Conservation (phyloP, 805 yeast species). For the Kodamaea kakaduensis region DNA sequence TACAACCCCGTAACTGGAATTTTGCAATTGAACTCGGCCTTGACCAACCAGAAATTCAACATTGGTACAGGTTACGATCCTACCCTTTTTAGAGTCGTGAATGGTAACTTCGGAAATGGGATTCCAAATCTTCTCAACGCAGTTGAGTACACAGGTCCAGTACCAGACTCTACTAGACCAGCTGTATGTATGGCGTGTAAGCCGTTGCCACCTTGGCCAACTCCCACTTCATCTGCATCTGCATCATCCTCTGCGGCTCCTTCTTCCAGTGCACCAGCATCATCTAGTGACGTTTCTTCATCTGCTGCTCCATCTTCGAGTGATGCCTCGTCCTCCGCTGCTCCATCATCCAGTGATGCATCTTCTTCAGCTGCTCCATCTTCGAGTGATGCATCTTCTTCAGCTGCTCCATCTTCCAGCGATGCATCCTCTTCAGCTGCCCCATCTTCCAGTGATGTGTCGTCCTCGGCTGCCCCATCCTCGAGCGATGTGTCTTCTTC, state of each 20-base stretch:
- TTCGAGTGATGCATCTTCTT: background rate
- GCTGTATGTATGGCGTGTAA: slow-evolving; percentile 4
- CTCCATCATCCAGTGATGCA: slow-evolving; percentile 1
- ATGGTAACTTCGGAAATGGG: slow-evolving; percentile 7
- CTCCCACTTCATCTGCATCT: background rate
- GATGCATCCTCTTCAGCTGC: background rate
- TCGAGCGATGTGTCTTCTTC: too few species aligned
- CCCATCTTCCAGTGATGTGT: background rate
- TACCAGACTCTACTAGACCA: slow-evolving; percentile 3
- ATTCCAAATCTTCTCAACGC: slow-evolving; percentile 7
- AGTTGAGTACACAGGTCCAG: slow-evolving; percentile 9
- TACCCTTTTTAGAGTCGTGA: slow-evolving; percentile 4
- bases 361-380: background rate
- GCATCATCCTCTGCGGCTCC: background rate
- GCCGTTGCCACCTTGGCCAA: slow-evolving; percentile 5
- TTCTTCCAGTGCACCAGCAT: background rate
- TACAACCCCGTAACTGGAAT: slow-evolving; percentile 16
- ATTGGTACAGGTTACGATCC: slow-evolving; percentile 13
- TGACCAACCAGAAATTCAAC: slow-evolving; percentile 8
- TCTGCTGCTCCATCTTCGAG: background rate
- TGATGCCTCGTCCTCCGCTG: background rate
- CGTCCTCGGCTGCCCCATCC: background rate
- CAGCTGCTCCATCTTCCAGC: background rate
- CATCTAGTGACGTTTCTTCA: background rate
- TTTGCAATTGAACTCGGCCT: slow-evolving; percentile 15